phyloP scores from a whole-genome alignment of 805 yeast species.

The Saccharomycopsis vini region DNA sequence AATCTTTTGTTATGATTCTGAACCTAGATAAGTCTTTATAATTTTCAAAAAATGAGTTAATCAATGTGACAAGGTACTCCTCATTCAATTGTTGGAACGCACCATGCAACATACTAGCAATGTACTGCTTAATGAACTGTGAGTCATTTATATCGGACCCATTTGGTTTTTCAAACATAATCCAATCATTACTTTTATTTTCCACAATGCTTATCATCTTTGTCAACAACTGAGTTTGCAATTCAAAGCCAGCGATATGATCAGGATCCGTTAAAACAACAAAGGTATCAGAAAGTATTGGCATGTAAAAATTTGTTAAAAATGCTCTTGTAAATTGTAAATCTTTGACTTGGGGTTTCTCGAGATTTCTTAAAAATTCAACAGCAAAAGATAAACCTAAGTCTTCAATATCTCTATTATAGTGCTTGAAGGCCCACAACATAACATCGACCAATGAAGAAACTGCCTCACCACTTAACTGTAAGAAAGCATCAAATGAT shows the following conservation, averaged over 20 bases:
- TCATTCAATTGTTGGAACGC: constrained; percentile 91
- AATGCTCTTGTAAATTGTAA: constrained; percentile 72
- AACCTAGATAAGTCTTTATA: constrained; percentile 70
- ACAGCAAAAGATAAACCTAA: constrained; percentile 78
- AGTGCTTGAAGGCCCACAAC: constrained; percentile 97
- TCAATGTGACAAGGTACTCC: constrained; percentile 75
- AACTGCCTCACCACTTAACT: constrained; percentile 87
- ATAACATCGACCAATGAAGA: constrained; percentile 87
- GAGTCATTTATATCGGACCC: constrained; percentile 86
- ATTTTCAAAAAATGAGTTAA: constrained; percentile 63
- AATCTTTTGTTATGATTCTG: constrained; percentile 83
- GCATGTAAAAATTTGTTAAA: constrained; percentile 80
- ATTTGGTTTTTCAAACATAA: too few species aligned
- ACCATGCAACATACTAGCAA: constrained; percentile 68
- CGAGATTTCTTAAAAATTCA: constrained; percentile 79
- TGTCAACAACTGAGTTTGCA: constrained; percentile 78
- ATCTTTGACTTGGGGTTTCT: constrained; percentile 51
- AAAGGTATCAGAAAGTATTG: constrained; percentile 85
- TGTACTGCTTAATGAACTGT: constrained; percentile 66
- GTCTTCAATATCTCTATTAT: constrained; percentile 92
- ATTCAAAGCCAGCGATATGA: constrained; percentile 91
- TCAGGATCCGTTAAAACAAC: constrained; percentile 93
- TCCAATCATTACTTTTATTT: constrained; percentile 60
- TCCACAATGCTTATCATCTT: constrained; percentile 78
- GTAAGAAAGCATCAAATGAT: constrained; percentile 77